These are phyloP conservation scores for Stagonosporopsis tanaceti DNA, from an alignment of 2,329 filamentous ascomycete species.

Conservation along the genomic window DNA sequence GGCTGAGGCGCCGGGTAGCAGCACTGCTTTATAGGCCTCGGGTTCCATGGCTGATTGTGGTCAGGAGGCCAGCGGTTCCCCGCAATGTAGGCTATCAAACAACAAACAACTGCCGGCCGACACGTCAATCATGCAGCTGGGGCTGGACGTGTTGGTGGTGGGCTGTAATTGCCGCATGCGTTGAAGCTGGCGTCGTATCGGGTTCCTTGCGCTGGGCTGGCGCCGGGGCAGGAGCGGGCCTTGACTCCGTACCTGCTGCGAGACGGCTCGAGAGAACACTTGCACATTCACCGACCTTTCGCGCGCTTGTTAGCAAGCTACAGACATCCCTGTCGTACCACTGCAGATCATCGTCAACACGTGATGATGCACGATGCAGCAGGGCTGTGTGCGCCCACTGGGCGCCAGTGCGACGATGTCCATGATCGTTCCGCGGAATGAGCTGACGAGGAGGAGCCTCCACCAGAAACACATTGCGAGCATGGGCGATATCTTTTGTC, in stretches of 20 bases:
- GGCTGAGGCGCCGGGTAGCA: conserved; percentile 8
- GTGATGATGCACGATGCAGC: conserved; percentile 37
- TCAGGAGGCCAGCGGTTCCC: conserved; percentile 20
- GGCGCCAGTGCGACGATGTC: conserved; percentile 24
- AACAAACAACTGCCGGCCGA: conserved; percentile 10
- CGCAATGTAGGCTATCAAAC: conserved; percentile 5
- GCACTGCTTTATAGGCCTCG: conserved; percentile 26
- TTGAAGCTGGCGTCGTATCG: not conserved
- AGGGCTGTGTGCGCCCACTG: conserved; percentile 18
- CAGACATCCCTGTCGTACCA: conserved; percentile 8
- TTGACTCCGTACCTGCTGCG: not conserved
- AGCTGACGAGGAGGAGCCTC: conserved; percentile 4
- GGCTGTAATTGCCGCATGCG: conserved; percentile 2
- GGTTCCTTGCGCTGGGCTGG: conserved; percentile 4
- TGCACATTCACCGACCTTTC: not conserved
- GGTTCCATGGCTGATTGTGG: conserved; percentile 33
- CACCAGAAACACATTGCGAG: conserved; percentile 14
- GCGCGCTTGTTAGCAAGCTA: not conserved
- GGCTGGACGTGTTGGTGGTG: conserved; percentile 9
- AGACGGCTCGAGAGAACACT: not conserved
- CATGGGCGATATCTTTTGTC: conserved; percentile 18
- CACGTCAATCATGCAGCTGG: conserved; percentile 23
- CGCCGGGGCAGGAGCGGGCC: not conserved
- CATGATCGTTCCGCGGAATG: conserved; percentile 8
- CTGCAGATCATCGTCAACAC: conserved; percentile 27